Percentiles rank a stretch among this genome's conserved stretches.
These are phyloP conservation scores for Amyloporia xantha DNA, from an alignment of 768 basidiomycete species.

Conservation along the genomic window DNA sequence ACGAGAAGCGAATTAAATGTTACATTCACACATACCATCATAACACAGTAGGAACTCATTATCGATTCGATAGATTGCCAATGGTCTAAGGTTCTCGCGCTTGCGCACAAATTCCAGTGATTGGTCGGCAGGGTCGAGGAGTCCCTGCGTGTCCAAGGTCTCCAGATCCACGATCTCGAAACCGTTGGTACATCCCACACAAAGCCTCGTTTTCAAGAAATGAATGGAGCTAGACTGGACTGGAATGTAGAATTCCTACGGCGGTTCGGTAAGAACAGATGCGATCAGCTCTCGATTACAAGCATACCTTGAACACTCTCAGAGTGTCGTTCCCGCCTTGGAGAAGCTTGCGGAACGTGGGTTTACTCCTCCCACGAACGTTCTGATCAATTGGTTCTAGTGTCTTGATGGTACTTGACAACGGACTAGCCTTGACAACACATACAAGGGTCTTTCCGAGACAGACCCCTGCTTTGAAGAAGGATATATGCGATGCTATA, in stretches of 20 bases:
- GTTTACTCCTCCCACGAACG: conserved; percentile 69
- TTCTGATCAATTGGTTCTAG: conserved; percentile 94
- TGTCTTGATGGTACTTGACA: conserved; percentile 96
- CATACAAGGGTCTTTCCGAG: conserved; percentile 89
- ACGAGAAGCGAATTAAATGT: neutral
- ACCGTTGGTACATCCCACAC: conserved; percentile 94
- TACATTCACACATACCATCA: conserved; percentile 59
- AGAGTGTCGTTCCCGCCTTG: conserved; percentile 95
- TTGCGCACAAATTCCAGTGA: conserved; percentile 91
- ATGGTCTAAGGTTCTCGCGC: conserved; percentile 74
- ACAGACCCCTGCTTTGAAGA: conserved; percentile 96
- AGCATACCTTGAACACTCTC: conserved; percentile 75
- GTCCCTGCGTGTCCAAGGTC: conserved; percentile 91
- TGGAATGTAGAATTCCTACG: conserved; percentile 96
- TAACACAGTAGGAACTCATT: conserved; percentile 97
- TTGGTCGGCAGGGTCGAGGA: conserved; percentile 88
- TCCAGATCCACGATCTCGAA: conserved; percentile 99
- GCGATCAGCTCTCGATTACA: neutral
- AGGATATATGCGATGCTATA: conserved; percentile 92
- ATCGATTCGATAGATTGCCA: conserved; percentile 95
- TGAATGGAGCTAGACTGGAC: conserved; percentile 96
- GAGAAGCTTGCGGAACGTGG: conserved; percentile 90
- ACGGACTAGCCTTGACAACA: conserved; percentile 90
- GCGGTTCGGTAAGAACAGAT: neutral
- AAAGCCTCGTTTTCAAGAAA: conserved; percentile 94